These are phyloP conservation scores for Mucor lusitanicus DNA, from an alignment of 371 early-diverging fungal genomes.

Conservation along the genomic window DNA sequence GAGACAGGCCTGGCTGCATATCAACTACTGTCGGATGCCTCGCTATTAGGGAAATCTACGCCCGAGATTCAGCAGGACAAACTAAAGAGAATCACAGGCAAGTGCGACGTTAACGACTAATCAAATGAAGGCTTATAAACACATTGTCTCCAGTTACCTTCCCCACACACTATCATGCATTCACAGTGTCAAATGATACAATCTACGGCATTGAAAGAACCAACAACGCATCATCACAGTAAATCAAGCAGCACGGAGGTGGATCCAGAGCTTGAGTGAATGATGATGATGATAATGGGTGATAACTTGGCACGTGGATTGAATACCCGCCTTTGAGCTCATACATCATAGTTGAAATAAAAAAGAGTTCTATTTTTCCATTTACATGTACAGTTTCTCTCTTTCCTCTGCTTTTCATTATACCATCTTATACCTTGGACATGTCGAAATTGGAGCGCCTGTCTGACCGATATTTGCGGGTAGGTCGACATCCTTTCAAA, in stretches of 20 bases:
- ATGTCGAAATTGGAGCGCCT: slow-evolving; percentile 15
- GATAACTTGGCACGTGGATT: slow-evolving; percentile 2
- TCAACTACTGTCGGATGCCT: slow-evolving; percentile 26
- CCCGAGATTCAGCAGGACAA: slow-evolving; percentile 24
- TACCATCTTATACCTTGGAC: background rate
- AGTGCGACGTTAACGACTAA: background rate
- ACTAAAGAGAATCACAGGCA: slow-evolving; percentile 27
- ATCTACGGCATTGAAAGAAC: slow-evolving; percentile 34
- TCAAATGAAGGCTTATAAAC: background rate
- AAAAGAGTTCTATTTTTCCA: background rate
- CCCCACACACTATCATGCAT: slow-evolving; percentile 28
- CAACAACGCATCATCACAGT: slow-evolving; percentile 10
- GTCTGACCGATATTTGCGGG: slow-evolving; percentile 11
- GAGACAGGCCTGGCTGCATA: slow-evolving; percentile 16
- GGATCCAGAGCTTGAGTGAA: background rate
- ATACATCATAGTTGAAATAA: background rate
- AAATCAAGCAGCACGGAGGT: background rate
- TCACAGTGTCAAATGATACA: slow-evolving; percentile 33
- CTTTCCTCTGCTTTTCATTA: background rate
- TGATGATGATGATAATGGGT: background rate
- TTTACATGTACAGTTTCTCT: background rate
- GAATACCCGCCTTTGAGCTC: slow-evolving; percentile 5
- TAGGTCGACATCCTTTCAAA: slow-evolving; percentile 25
- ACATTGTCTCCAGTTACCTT: slow-evolving; percentile 22
- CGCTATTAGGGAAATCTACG: slow-evolving; percentile 14